Conservation (phyloP, 192 early-diverging fungal species). For the Phlyctochytrium bullatum region DNA sequence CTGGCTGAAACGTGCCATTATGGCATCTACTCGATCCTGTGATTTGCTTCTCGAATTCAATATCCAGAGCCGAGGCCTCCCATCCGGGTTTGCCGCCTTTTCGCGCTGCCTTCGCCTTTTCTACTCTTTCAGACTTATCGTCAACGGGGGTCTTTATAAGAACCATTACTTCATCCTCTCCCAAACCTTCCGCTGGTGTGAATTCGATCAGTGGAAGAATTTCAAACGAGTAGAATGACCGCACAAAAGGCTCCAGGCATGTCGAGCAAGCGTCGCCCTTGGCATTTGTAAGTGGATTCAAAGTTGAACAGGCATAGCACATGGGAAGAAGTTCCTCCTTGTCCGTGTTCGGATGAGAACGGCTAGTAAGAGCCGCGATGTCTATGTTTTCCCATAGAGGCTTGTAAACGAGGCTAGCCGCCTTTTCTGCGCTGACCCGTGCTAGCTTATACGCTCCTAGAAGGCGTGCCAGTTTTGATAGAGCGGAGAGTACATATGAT, state of each 20-base stretch:
- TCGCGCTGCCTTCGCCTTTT: neutral
- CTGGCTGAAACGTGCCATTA: constrained; percentile 28
- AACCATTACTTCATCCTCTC: constrained; percentile 36
- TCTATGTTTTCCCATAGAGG: constrained; percentile 49
- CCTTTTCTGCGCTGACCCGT: constrained; percentile 43
- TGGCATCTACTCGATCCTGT: constrained; percentile 27
- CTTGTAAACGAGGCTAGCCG: constrained; percentile 37
- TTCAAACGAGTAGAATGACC: constrained; percentile 53
- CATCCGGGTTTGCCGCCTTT: constrained; percentile 10
- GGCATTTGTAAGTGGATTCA: constrained; percentile 42
- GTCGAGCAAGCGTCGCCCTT: constrained; percentile 44
- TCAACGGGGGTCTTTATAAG: constrained; percentile 17
- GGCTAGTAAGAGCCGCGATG: constrained; percentile 38
- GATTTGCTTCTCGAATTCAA: constrained; percentile 34
- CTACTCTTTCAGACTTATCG: neutral
- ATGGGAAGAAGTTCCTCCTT: constrained; percentile 39
- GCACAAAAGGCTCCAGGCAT: constrained; percentile 48
- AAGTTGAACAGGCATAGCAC: constrained; percentile 48
- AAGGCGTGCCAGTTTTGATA: constrained; percentile 45
- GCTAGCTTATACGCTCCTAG: constrained; percentile 48
- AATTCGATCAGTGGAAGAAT: constrained; percentile 52
- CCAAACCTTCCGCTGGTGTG: constrained; percentile 39
- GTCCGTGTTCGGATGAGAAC: constrained; percentile 44
- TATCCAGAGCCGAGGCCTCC: constrained; percentile 16
- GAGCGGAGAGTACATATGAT: constrained; percentile 40